These are phyloP conservation scores for Ilex asprella DNA, from an alignment of 257 asterid genomes.

Conservation along the genomic window DNA sequence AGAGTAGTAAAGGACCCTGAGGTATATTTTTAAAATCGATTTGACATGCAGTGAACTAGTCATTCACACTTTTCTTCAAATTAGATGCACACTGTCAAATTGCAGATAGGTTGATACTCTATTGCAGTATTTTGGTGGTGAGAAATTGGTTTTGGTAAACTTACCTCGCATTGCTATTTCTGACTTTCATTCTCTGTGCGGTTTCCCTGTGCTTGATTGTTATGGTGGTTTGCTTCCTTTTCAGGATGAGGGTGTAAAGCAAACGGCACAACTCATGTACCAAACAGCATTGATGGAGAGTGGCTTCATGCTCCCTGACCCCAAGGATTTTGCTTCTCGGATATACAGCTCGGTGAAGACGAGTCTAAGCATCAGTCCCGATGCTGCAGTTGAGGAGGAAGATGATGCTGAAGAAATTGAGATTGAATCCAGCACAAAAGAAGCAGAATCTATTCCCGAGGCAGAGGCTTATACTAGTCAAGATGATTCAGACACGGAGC, in stretches of 20 bases:
- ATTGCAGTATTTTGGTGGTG: not conserved
- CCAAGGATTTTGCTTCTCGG: constrained; percentile 69
- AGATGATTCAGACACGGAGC: constrained; percentile 33
- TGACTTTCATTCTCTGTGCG: constrained; percentile 22
- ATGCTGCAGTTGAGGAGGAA: constrained; percentile 69
- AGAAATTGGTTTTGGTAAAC: not conserved
- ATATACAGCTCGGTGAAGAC: constrained; percentile 67
- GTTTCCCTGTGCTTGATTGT: not conserved
- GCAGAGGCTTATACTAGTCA: constrained; percentile 16
- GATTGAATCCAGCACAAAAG: constrained; percentile 30
- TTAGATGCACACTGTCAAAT: not conserved
- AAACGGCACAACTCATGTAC: constrained; percentile 77
- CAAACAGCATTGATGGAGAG: constrained; percentile 93
- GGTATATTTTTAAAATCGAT: constrained; percentile 22
- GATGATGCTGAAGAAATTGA: constrained; percentile 58
- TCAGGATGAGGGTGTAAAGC: constrained; percentile 57
- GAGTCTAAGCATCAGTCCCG: constrained; percentile 64
- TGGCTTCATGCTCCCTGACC: constrained; percentile 64
- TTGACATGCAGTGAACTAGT: not conserved
- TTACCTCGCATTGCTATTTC: not conserved
- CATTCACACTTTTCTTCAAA: not conserved
- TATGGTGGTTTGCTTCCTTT: not conserved
- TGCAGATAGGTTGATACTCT: not conserved
- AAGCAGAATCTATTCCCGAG: constrained; percentile 29
- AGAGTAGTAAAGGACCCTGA: constrained; percentile 59